Evolutionary conservation across 331 rosid species (phyloP).

Genomic region (Malus hybrid): DNA sequence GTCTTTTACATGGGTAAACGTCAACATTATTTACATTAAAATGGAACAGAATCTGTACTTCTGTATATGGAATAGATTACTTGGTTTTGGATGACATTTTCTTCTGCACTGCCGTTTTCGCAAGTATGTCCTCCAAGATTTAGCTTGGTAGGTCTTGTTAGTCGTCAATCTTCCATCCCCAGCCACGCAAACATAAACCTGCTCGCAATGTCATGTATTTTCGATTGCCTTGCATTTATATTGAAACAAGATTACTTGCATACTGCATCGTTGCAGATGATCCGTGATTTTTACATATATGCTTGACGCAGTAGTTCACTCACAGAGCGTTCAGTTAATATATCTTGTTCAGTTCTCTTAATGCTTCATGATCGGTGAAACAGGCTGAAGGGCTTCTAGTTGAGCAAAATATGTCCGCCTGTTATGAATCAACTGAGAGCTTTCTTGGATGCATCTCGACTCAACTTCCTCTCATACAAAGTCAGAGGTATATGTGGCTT

Average conservation of each 20-base stretch:
- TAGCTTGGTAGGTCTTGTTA: neutral
- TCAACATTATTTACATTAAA: no score
- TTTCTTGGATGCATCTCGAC: conserved; percentile 30
- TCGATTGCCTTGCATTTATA: neutral
- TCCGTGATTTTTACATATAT: neutral
- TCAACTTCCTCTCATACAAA: conserved; percentile 39
- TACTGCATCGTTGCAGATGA: neutral
- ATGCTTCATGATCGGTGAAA: conserved; percentile 1
- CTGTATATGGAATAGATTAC: neutral
- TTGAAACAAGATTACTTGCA: neutral
- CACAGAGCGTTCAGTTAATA: neutral
- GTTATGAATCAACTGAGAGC: conserved; percentile 44
- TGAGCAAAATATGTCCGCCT: conserved; percentile 50
- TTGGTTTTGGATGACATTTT: neutral
- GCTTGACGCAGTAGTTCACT: neutral
- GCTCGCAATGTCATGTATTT: neutral
- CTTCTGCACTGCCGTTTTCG: neutral
- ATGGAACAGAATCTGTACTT: no score
- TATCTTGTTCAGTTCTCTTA: neutral
- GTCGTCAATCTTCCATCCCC: neutral
- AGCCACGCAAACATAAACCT: neutral
- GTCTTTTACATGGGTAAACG: no score
- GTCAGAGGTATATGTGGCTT: conserved; percentile 41
- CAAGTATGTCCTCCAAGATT: neutral
- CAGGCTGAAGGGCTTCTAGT: conserved; percentile 77